Evolutionary conservation across 768 basidiomycete species (phyloP).

Genomic region (Trichaptum fuscoviolaceum): DNA sequence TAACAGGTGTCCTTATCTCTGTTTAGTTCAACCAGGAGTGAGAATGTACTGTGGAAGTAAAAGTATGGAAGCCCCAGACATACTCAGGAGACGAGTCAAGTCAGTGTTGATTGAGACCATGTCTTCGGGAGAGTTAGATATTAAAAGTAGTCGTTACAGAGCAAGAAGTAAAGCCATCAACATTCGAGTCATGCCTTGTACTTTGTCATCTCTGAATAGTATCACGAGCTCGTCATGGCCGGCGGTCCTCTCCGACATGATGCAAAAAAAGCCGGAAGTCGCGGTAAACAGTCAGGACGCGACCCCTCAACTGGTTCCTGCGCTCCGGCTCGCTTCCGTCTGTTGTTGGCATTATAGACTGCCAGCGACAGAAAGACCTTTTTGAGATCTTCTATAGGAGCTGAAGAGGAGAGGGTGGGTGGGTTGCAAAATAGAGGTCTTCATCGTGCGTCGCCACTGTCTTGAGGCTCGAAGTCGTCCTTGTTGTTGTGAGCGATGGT

Average conservation of each 20-base stretch:
- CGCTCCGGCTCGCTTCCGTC: too few relatives aligned
- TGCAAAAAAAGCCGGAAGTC: neutral
- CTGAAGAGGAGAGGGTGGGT: too few relatives aligned
- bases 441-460: too few relatives aligned
- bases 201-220: neutral
- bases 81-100: neutral
- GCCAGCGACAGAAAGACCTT: too few relatives aligned
- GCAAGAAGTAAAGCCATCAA: neutral
- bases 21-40: neutral
- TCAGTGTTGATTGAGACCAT: neutral
- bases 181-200: neutral
- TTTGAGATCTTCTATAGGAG: too few relatives aligned
- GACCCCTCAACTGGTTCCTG: too few relatives aligned
- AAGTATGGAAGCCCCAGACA: neutral
- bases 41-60: neutral
- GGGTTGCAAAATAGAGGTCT: too few relatives aligned
- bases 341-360: too few relatives aligned
- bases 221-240: neutral
- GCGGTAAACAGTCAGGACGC: neutral
- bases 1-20: conserved; percentile 57
- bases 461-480: too few relatives aligned
- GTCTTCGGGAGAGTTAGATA: neutral
- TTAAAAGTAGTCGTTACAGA: neutral
- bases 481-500: too few relatives aligned
- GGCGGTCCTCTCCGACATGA: neutral